Evolutionary conservation across 352 stramenopile genomes (phyloP), one percentile per base, ranked within the genome.

Genomic region (Peronospora destructor): DNA sequence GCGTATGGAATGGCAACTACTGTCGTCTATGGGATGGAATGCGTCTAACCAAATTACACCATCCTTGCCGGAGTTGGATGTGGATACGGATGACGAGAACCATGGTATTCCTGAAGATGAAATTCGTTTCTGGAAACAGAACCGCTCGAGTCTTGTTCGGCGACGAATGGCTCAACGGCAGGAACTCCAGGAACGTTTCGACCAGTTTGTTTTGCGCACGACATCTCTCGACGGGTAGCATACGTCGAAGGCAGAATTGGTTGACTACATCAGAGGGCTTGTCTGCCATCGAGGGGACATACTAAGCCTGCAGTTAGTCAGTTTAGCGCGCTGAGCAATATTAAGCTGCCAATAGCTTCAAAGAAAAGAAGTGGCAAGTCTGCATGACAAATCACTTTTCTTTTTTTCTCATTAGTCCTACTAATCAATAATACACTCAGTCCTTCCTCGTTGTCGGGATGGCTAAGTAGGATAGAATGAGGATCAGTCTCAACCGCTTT

Each of bases 21-120:
- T 93, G 4, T 93, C 77, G 19, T 82, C 80, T 10, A 93, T 93
- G 82, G 82, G 82, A 19, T 93, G 82, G 82, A 76, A 83, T 55
- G 72, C 66, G 21, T 74, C 65, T 3, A 73, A 73, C 47, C 73
- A 78, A 52, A 80, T 80, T 41, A 66, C 61, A 13, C 70, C 72
- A 21, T 82, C 76, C 9, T 67, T 83, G 14, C 81, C 71, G 2
- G 78, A 90, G 38, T 66, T 84, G 23, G 77, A 91, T 45, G 74
- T 71, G 13, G 76, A 87, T 42, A 83, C 72, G 37, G 79, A 91
- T 46, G 80, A 89, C 36, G 78, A 87, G 35, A 77, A 89, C 34
- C 66, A 86, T 23, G 76, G 78, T 25, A 93, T 93, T 44, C 78
- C 82, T 0, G 78, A 91, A 64, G 76, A 87, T 45, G 82, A 93